These are phyloP conservation scores for Leptographium wingfieldii DNA, from an alignment of 2,329 filamentous ascomycete genomes.

Conservation along the genomic window DNA sequence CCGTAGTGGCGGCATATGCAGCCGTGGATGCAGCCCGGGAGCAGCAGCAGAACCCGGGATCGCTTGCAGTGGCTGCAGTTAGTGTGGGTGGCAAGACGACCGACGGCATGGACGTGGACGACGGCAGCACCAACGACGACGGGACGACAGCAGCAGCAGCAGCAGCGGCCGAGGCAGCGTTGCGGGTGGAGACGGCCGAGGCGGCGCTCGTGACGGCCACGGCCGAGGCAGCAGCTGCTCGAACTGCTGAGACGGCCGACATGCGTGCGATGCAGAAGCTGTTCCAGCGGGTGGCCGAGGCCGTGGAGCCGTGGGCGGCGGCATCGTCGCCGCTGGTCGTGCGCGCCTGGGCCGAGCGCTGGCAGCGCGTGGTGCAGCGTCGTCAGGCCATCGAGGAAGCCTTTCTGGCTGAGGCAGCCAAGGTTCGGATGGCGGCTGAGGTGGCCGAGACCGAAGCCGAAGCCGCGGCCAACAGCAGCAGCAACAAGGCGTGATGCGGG, in stretches of 20 bases:
- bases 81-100: slow-evolving; percentile 15
- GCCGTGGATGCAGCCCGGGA: slow-evolving; percentile 21
- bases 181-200: slow-evolving; percentile 8
- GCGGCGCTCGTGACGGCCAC: slow-evolving; percentile 20
- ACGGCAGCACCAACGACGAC: slow-evolving; percentile 6
- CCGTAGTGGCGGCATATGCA: slow-evolving; percentile 17
- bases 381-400: slow-evolving; percentile 79
- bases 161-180: slow-evolving; percentile 9
- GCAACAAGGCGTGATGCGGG: not conserved
- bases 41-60: slow-evolving; percentile 25
- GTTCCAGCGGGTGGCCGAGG: slow-evolving; percentile 70
- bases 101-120: slow-evolving; percentile 25
- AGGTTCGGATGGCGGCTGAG: slow-evolving; percentile 6
- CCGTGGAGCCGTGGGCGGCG: slow-evolving; percentile 57
- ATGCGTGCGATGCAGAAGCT: slow-evolving; percentile 63
- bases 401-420: slow-evolving; percentile 30
- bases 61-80: not conserved
- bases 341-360: slow-evolving; percentile 69
- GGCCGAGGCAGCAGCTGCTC: slow-evolving; percentile 23
- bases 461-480: not conserved
- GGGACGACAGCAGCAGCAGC: slow-evolving; percentile 23
- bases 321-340: slow-evolving; percentile 44
- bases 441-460: not conserved
- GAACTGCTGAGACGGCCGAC: slow-evolving; percentile 58
- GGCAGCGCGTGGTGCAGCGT: slow-evolving; percentile 73